phyloP scores from a whole-genome alignment of 2,329 filamentous ascomycete species.

The Talaromyces albobiverticillius region DNA sequence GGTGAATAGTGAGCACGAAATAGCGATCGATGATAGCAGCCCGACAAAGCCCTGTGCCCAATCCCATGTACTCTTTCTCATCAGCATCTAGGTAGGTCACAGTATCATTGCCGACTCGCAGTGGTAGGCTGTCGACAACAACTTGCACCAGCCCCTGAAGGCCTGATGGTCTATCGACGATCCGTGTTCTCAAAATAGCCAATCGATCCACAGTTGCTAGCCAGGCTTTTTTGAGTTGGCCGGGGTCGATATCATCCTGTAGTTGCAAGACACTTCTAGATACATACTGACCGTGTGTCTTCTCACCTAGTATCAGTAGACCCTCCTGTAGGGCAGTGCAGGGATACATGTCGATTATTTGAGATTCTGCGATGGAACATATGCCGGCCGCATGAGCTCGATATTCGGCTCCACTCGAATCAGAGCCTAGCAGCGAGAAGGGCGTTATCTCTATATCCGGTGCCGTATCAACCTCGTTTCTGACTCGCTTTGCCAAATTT shows the following conservation, averaged over 20 bases:
- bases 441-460: neutral
- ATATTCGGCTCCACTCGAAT: neutral
- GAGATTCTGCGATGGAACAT: neutral
- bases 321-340: slow-evolving; percentile 45
- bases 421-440: slow-evolving; percentile 1
- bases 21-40: neutral
- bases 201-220: neutral
- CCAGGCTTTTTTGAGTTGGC: neutral
- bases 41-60: neutral
- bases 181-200: slow-evolving; percentile 7
- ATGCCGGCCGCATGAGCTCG: slow-evolving; percentile 5
- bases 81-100: neutral
- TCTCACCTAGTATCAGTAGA: slow-evolving; percentile 45
- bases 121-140: neutral
- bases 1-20: slow-evolving; percentile 12
- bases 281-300: slow-evolving; percentile 33
- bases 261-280: neutral
- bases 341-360: slow-evolving; percentile 28
- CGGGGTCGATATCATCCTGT: neutral
- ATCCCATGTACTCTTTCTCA: slow-evolving; percentile 1
- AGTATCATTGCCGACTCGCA: neutral
- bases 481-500: neutral
- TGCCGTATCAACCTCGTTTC: neutral
- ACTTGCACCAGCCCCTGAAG: neutral
- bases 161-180: neutral